These are phyloP conservation scores for Macadamia tetraphylla DNA, from an alignment of 164 flowering plant genomes.

Conservation along the genomic window DNA sequence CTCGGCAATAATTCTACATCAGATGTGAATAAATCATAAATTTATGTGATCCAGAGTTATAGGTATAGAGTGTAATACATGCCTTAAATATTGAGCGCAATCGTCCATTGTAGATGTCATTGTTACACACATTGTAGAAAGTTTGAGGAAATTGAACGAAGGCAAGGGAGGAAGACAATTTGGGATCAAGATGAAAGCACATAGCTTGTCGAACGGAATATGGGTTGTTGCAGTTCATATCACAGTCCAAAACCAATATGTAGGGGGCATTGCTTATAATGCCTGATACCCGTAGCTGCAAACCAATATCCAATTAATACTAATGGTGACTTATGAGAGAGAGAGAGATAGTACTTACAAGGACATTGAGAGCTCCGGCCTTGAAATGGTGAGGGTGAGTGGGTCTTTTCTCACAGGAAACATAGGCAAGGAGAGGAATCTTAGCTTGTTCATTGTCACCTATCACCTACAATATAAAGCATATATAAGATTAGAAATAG, in stretches of 20 bases:
- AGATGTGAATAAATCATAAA: too few relatives aligned
- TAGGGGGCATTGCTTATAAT: conserved; percentile 27
- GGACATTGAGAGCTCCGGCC: background rate
- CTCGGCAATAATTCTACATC: too few relatives aligned
- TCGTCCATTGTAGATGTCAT: conserved; percentile 28
- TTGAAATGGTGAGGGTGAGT: background rate
- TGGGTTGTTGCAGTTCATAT: conserved; percentile 40
- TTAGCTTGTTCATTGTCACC: background rate
- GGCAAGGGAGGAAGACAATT: conserved; percentile 15
- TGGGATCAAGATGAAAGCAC: conserved; percentile 35
- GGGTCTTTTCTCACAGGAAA: conserved; percentile 1
- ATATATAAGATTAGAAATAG: too few relatives aligned
- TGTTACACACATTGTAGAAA: conserved; percentile 21
- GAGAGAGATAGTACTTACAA: background rate
- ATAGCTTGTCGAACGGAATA: conserved; percentile 25
- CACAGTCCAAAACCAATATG: conserved; percentile 30
- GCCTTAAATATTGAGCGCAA: conserved; percentile 11
- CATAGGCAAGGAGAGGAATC: conserved; percentile 1
- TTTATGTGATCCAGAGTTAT: too few relatives aligned
- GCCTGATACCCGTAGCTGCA: conserved; percentile 36
- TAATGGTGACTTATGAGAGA: too few relatives aligned
- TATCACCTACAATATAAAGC: background rate
- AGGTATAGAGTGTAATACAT: too few relatives aligned
- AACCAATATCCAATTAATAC: too few relatives aligned
- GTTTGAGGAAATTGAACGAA: conserved; percentile 37